phyloP scores from a whole-genome alignment of 192 early-diverging fungal species.

The Entomortierella parvispora region DNA sequence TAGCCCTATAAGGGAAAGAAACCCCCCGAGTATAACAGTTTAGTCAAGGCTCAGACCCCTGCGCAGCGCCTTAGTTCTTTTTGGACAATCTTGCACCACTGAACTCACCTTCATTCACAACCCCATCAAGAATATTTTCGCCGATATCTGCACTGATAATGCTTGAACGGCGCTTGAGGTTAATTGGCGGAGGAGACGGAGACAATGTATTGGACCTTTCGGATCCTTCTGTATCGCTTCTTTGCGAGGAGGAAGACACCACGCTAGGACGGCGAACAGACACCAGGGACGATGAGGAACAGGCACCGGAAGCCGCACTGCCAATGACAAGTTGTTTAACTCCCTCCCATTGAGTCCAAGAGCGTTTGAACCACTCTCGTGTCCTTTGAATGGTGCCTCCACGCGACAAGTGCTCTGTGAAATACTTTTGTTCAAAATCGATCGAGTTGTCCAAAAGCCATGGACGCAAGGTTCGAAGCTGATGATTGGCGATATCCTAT shows the following conservation, averaged over 20 bases:
- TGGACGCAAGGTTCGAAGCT: conserved; percentile 37
- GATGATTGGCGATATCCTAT: conserved; percentile 58
- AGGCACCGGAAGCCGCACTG: conserved; percentile 3
- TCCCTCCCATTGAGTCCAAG: conserved; percentile 48
- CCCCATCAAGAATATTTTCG: conserved; percentile 47
- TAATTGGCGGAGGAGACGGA: not conserved
- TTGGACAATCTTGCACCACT: not conserved
- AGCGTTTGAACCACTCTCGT: conserved; percentile 44
- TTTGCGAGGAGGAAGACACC: not conserved
- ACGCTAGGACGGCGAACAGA: conserved; percentile 5
- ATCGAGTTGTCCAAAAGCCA: conserved; percentile 55
- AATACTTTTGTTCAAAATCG: conserved; percentile 56
- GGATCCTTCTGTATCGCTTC: not conserved
- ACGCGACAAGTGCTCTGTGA: conserved; percentile 38
- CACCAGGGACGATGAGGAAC: conserved; percentile 1
- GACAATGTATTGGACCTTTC: conserved; percentile 1
- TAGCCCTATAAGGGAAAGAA: conserved; percentile 31
- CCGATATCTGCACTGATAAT: conserved; percentile 41
- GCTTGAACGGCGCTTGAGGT: conserved; percentile 26
- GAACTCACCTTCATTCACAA: conserved; percentile 46
- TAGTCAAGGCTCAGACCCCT: not conserved
- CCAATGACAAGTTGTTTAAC: conserved; percentile 36
- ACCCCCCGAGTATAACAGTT: not conserved
- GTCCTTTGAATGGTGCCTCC: conserved; percentile 32
- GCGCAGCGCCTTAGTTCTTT: conserved; percentile 4